Evolutionary conservation across 306 rosid genomes (phyloP).

Genomic region (Fragaria ananassa): DNA sequence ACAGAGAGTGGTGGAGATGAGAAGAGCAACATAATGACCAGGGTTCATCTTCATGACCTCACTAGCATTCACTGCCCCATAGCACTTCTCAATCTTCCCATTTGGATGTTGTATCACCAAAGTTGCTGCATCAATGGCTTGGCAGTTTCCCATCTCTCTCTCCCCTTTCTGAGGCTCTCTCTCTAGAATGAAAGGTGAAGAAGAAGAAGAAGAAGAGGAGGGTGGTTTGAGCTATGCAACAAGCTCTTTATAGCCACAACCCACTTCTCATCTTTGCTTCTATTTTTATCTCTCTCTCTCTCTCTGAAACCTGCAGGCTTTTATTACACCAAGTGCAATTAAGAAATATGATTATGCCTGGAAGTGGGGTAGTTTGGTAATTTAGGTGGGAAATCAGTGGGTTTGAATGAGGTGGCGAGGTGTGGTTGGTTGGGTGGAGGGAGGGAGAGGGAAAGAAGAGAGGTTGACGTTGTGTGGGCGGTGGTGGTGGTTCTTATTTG

Average conservation of each 20-base stretch:
- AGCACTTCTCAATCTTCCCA: conserved; percentile 76
- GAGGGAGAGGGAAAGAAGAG: conserved; percentile 14
- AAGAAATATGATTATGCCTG: neutral
- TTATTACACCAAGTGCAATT: neutral
- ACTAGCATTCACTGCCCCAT: conserved; percentile 73
- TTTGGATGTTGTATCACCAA: conserved; percentile 79
- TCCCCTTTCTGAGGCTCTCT: conserved; percentile 1
- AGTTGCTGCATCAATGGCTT: conserved; percentile 92
- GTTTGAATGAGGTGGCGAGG: conserved; percentile 30
- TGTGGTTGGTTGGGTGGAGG: conserved; percentile 26
- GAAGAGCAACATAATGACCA: conserved; percentile 94
- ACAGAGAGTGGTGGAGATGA: conserved; percentile 82
- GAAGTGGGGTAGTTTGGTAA: conserved; percentile 19
- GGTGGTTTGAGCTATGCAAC: conserved; percentile 8
- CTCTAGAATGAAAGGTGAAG: conserved; percentile 1
- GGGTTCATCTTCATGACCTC: conserved; percentile 86
- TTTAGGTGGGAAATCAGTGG: neutral
- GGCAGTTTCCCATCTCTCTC: conserved; percentile 86
- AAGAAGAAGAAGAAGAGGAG: neutral
- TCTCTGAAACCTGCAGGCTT: neutral
- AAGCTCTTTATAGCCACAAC: conserved; percentile 28
- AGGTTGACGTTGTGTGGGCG: neutral
- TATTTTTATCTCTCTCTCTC: neutral
- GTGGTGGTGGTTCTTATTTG: neutral
- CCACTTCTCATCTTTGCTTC: conserved; percentile 2